Percentiles rank a stretch among this genome's conserved stretches.
Conservation (phyloP, 1,284 basidiomycete species). For the Coniophora puteana region DNA sequence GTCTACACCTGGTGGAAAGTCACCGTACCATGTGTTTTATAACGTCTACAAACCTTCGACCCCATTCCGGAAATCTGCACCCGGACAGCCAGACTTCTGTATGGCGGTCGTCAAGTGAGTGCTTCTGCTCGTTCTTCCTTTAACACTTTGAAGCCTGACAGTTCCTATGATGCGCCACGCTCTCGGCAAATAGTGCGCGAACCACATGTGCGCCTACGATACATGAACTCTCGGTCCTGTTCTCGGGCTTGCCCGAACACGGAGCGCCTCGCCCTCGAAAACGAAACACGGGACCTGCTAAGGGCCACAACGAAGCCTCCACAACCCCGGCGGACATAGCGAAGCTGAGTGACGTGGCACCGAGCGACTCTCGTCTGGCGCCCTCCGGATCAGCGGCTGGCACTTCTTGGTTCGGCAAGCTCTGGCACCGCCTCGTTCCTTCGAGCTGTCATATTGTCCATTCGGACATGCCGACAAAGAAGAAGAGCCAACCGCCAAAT, state of each 20-base stretch:
- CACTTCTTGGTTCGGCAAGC: slow-evolving; percentile 12
- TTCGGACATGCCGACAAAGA: slow-evolving; percentile 31
- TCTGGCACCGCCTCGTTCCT: slow-evolving; percentile 12
- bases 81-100: slow-evolving; percentile 83
- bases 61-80: slow-evolving; percentile 76
- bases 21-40: slow-evolving; percentile 84
- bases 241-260: slow-evolving; percentile 55
- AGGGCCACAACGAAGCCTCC: slow-evolving; percentile 21
- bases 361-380: no score
- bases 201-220: slow-evolving; percentile 73
- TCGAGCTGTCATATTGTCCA: slow-evolving; percentile 29
- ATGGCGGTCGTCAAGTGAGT: slow-evolving; percentile 83
- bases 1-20: slow-evolving; percentile 17
- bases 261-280: slow-evolving; percentile 53
- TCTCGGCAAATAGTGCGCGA: slow-evolving; percentile 47
- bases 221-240: slow-evolving; percentile 62
- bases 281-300: slow-evolving; percentile 14
- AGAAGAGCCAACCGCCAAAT: no score
- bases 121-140: neutral
- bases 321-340: slow-evolving; percentile 9
- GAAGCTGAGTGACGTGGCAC: neutral
- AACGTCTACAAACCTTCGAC: slow-evolving; percentile 92
- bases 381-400: no score
- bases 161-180: no score
- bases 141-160: slow-evolving; percentile 1